These are phyloP conservation scores for Chaetoscypha palmicola DNA, from an alignment of 2,329 filamentous ascomycete genomes.

Conservation along the genomic window DNA sequence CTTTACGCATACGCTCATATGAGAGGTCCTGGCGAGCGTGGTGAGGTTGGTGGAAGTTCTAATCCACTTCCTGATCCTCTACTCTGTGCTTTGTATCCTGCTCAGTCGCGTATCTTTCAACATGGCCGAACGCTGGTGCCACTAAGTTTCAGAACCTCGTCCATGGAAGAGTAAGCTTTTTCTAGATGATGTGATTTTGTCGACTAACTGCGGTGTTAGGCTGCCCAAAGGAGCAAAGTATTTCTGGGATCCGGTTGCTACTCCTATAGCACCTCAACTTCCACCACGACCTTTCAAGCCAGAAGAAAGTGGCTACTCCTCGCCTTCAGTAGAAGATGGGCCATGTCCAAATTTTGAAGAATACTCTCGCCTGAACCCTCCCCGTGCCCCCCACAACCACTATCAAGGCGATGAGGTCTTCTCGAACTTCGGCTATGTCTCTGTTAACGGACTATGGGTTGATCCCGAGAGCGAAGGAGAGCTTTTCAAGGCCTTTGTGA, in stretches of 20 bases:
- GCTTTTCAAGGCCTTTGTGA: slow-evolving; percentile 16
- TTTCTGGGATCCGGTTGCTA: slow-evolving; percentile 19
- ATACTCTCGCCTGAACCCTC: background rate
- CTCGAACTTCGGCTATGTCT: slow-evolving; percentile 26
- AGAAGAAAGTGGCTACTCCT: background rate
- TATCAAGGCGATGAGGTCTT: slow-evolving; percentile 19
- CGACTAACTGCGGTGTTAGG: slow-evolving; percentile 3
- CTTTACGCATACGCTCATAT: slow-evolving; percentile 17
- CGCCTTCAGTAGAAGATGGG: background rate
- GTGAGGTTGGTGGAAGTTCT: too few relatives aligned
- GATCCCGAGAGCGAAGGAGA: slow-evolving; percentile 27
- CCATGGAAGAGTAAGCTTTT: slow-evolving; percentile 9
- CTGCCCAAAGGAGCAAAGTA: slow-evolving; percentile 6
- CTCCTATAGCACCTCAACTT: background rate
- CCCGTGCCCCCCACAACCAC: slow-evolving; percentile 14
- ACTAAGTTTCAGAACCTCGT: background rate
- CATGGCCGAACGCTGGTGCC: slow-evolving; percentile 4
- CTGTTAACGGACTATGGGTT: slow-evolving; percentile 21
- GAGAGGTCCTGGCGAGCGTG: slow-evolving; percentile 9
- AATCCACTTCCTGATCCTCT: slow-evolving; percentile 12
- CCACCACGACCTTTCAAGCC: background rate
- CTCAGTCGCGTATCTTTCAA: slow-evolving; percentile 2
- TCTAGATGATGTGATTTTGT: background rate
- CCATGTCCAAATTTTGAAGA: background rate
- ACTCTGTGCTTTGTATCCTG: slow-evolving; percentile 13